These are phyloP conservation scores for Aureobasidium sp. DNA, from an alignment of 2,329 filamentous ascomycete genomes.

Conservation along the genomic window DNA sequence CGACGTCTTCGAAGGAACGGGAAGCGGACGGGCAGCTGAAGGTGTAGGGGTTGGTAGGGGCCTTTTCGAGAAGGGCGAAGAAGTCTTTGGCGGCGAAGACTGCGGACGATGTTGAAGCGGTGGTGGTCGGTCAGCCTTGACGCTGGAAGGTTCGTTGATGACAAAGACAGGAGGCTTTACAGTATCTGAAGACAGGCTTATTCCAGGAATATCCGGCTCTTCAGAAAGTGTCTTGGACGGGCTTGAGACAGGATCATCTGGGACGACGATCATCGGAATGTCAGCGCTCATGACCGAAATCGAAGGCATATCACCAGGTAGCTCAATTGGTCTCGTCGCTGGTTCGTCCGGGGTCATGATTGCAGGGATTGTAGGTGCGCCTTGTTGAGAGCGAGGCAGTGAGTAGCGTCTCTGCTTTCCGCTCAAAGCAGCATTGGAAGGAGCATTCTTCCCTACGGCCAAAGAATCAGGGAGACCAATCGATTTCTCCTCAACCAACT, in stretches of 20 bases:
- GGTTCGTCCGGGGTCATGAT: slow-evolving; percentile 43
- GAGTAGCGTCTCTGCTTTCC: slow-evolving; percentile 11
- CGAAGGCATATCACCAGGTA: background rate
- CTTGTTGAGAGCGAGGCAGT: slow-evolving; percentile 11
- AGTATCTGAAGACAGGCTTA: slow-evolving; percentile 19
- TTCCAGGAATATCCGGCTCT: slow-evolving; percentile 29
- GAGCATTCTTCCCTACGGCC: background rate
- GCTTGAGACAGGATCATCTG: slow-evolving; percentile 30
- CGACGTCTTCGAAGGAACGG: slow-evolving; percentile 36
- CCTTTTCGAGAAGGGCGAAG: slow-evolving; percentile 19
- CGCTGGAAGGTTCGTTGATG: slow-evolving; percentile 18
- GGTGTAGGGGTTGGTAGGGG: slow-evolving; percentile 23
- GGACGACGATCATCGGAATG: slow-evolving; percentile 44
- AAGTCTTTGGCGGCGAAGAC: slow-evolving; percentile 12
- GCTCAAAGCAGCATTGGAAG: background rate
- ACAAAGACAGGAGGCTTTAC: slow-evolving; percentile 18
- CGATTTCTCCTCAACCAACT: slow-evolving; percentile 50
- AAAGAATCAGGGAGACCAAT: background rate
- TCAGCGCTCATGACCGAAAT: slow-evolving; percentile 11
- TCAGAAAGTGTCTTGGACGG: slow-evolving; percentile 29
- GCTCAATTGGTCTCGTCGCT: slow-evolving; percentile 19
- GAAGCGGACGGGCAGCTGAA: slow-evolving; percentile 43
- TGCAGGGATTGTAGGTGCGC: slow-evolving; percentile 35
- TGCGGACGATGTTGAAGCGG: slow-evolving; percentile 24
- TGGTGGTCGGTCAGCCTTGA: slow-evolving; percentile 15